Evolutionary conservation across 1,284 basidiomycete species (phyloP), one percentile per base, ranked within the genome.

Genomic region (Takashimella koratensis): DNA sequence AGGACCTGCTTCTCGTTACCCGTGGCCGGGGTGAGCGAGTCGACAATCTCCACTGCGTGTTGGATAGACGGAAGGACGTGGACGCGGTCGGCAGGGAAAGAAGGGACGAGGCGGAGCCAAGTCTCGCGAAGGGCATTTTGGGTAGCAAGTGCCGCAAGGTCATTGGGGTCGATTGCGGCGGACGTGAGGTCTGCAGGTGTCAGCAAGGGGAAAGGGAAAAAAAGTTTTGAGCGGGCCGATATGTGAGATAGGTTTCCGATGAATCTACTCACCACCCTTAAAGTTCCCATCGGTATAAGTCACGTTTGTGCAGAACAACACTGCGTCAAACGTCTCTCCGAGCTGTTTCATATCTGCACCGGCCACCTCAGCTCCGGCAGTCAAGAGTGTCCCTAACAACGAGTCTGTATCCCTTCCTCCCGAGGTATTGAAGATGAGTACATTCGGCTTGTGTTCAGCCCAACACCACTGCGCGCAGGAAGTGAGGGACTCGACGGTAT

Each of bases 361-460:
- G 8, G 53, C 43, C 0, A 56, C 54, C 43, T 43, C 50, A 0
- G 68, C 62, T 5, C 70, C 73, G 4, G 72, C 67, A 2, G 67
- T 62, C 42, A 75, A 56, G 24, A 97, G 80, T 0, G 83, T 76
- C 3, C 75, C 76, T 19, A 99, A 79, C 68, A 99, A 86, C 0
- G 79, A 76, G 45, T 81, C 75, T 2, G 88, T 92, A 5, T 89
- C 88, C 26, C 96, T 85, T 5, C 92, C 95, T 51, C 83, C 86
- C 2, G 95, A 97, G 77, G 93, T 98, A 76, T 99, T 99, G 79
- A 98, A 99, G 30, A 98, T 82, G 44, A 99, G 79, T 2, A 89
- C 77, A 30, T 89, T 83, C 12, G 69, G 72, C 47, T 44, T 43
- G 22, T 26, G 47, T 22, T 39, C 27, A 16, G 53, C 58, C 63